These are phyloP conservation scores for Saturnispora dispora DNA, from an alignment of 805 yeast species.

Conservation along the genomic window DNA sequence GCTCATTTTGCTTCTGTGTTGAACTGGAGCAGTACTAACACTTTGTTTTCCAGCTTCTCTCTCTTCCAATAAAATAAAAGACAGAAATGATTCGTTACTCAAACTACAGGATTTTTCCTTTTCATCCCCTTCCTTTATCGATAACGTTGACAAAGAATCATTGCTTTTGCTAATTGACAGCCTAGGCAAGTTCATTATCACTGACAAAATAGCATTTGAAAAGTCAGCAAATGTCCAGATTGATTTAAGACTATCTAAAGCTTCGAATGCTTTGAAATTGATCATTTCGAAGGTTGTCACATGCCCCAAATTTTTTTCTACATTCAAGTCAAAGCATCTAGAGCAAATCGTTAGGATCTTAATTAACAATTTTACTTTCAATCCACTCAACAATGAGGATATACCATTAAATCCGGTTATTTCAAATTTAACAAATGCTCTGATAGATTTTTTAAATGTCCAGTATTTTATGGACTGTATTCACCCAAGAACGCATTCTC, in stretches of 20 bases:
- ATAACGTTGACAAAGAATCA: slow-evolving; percentile 12
- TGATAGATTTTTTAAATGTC: slow-evolving; percentile 20
- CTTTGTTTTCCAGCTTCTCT: not conserved
- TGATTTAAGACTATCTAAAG: slow-evolving; percentile 19
- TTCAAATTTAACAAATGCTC: slow-evolving; percentile 22
- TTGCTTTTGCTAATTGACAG: slow-evolving; percentile 14
- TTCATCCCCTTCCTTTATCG: slow-evolving; percentile 17
- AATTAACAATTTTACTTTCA: slow-evolving; percentile 14
- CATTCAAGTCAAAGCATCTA: slow-evolving; percentile 21
- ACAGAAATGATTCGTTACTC: slow-evolving; percentile 43
- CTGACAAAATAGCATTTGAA: slow-evolving; percentile 18
- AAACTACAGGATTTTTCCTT: slow-evolving; percentile 28
- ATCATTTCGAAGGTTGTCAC: slow-evolving; percentile 13
- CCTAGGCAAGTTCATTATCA: slow-evolving; percentile 15
- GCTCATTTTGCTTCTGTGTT: not conserved
- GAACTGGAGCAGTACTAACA: not conserved
- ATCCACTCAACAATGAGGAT: slow-evolving; percentile 1
- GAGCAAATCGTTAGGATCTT: slow-evolving; percentile 18
- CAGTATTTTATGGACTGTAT: slow-evolving; percentile 24
- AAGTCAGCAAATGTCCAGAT: slow-evolving; percentile 18
- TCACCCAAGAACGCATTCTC: slow-evolving; percentile 12
- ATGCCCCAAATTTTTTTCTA: slow-evolving; percentile 9
- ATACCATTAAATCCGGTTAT: slow-evolving; percentile 24
- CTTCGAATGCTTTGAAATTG: slow-evolving; percentile 17
- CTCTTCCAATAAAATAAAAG: slow-evolving; percentile 43